Conservation (phyloP, 2,329 filamentous ascomycete species). For the Pyrenochaeta sp. region DNA sequence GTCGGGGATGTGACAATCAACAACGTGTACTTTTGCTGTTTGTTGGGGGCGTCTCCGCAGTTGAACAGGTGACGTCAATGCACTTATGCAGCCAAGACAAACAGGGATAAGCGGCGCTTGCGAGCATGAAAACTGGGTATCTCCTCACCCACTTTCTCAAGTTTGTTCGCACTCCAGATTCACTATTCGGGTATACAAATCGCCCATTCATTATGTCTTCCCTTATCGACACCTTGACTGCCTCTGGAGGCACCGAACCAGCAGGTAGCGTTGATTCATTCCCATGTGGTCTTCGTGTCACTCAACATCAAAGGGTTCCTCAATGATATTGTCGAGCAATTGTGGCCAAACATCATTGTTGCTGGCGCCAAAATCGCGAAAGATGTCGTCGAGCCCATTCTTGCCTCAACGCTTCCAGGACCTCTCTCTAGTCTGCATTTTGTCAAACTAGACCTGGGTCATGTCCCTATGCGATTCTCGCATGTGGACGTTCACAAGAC, state of each 20-base stretch:
- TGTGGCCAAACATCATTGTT: slow-evolving; percentile 61
- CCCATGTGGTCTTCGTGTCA: not conserved
- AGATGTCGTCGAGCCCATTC: slow-evolving; percentile 59
- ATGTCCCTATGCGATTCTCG: slow-evolving; percentile 52
- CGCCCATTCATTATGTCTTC: slow-evolving; percentile 26
- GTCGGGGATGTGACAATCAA: not conserved
- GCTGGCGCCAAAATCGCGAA: slow-evolving; percentile 57
- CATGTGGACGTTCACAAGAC: slow-evolving; percentile 58
- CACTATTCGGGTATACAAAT: not conserved
- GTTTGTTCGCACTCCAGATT: not conserved
- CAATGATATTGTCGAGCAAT: slow-evolving; percentile 58
- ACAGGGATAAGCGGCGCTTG: slow-evolving; percentile 1
- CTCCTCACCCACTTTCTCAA: not conserved
- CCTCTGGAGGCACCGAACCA: slow-evolving; percentile 53
- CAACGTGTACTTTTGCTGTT: not conserved
- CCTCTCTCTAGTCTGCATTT: slow-evolving; percentile 56
- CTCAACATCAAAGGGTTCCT: slow-evolving; percentile 50
- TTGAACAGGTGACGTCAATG: slow-evolving; percentile 9
- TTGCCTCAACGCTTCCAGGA: slow-evolving; percentile 56
- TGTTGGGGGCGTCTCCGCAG: not conserved
- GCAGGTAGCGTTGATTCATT: slow-evolving; percentile 40
- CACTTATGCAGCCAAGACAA: slow-evolving; percentile 13
- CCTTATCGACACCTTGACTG: slow-evolving; percentile 52
- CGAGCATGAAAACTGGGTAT: slow-evolving; percentile 11
- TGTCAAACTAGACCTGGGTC: slow-evolving; percentile 57